These are phyloP conservation scores for Hymenoscyphus albidus DNA, from an alignment of 2,329 filamentous ascomycete genomes.

Conservation along the genomic window DNA sequence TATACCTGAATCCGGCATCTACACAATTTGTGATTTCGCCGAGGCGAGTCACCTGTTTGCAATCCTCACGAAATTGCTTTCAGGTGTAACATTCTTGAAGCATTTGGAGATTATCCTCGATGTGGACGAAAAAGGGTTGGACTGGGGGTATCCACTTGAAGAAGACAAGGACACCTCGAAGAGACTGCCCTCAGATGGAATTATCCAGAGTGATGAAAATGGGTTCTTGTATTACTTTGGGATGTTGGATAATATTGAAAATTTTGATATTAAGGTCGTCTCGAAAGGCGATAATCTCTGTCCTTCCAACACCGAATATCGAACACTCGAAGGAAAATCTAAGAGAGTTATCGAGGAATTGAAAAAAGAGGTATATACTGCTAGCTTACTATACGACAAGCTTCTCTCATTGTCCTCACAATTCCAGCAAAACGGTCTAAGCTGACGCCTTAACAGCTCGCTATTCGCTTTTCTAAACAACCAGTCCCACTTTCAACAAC, in stretches of 20 bases:
- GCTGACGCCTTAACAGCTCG: not conserved
- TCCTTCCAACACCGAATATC: not conserved
- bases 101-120: not conserved
- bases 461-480: not conserved
- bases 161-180: not conserved
- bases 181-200: not conserved
- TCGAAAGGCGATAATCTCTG: not conserved
- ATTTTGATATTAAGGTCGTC: not conserved
- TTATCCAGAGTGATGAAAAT: not conserved
- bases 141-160: not conserved
- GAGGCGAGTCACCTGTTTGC: not conserved
- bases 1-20: not conserved
- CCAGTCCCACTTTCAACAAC: not conserved
- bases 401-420: not conserved
- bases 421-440: not conserved
- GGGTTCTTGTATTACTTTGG: not conserved
- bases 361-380: not conserved
- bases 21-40: not conserved
- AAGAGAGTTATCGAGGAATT: not conserved
- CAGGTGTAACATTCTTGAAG: not conserved
- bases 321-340: not conserved
- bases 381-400: too few relatives aligned
- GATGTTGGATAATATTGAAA: not conserved
- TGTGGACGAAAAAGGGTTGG: not conserved
- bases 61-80: not conserved